Base-by-base conservation (phyloP, 164 flowering plant genomes). In the Buxus sempervirens region DNA sequence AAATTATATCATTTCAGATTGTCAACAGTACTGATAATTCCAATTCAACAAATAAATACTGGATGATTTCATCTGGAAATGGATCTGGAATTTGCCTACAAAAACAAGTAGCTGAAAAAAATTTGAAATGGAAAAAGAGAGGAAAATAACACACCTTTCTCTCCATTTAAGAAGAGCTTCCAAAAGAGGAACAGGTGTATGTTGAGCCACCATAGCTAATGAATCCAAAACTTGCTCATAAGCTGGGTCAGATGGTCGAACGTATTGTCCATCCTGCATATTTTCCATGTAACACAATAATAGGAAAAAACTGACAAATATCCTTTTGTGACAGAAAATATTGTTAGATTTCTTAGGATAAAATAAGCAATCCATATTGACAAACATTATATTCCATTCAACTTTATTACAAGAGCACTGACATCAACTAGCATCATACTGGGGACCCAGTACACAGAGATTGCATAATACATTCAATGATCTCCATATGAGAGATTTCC, bases 171-270 rank as follows among this genome's bases (percentile, higher is more conserved):
- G 85, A 65, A 96, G 89, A 75, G 98, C 99, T 81, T 93, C 99
- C 54, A 96, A 66, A 70, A 96, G 98, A 54, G 98, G 99, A 32
- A 88, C 87, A 45, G 99, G 99, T 41, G 99, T 96, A 78, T 96
- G 99, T 5, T 90, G 88, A 4, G 99, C 99, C 63, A 93, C 89
- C 97, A 93, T 90, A 55, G 99, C 99, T 59, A 96, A 79, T 61
- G 98, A 96, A 81, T 96, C 98, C 62, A 96, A 61, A 49, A 96
- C 99, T 83, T 96, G 99, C 77, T 96, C 99, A 73, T 96, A 96
- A 26, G 98, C 97, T 24, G 99, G 99, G 67, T 96, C 99, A 27
- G 99, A 96, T 49, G 97, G 97, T 63, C 98, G 89, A 75, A 96
- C 97, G 72, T 91, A 91, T 62, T 90, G 97, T 21, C 99, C 98